phyloP scores from a whole-genome alignment of 495 filamentous ascomycete genomes.

The Penicillium verhagenii region DNA sequence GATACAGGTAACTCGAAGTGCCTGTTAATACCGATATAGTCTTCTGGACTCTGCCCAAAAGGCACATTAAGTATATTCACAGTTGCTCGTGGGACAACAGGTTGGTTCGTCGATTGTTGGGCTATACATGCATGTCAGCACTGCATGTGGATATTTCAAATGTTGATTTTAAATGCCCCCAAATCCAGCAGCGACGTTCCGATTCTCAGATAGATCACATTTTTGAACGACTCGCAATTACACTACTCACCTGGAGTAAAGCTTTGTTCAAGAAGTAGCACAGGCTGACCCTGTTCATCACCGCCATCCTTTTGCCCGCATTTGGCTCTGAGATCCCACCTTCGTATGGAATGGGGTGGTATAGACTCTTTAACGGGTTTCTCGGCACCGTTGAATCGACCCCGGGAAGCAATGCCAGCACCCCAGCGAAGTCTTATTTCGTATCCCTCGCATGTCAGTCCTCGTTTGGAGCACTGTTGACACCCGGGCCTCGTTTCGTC shows the following conservation, averaged over 20 bases:
- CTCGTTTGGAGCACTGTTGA: slow-evolving; percentile 18
- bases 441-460: slow-evolving; percentile 28
- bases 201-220: too few species aligned
- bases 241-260: slow-evolving; percentile 12
- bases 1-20: slow-evolving; percentile 27
- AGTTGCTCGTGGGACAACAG: slow-evolving; percentile 12
- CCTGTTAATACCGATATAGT: slow-evolving; percentile 15
- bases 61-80: slow-evolving; percentile 25
- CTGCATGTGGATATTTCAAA: neutral
- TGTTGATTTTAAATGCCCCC: neutral
- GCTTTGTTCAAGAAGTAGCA: slow-evolving; percentile 7
- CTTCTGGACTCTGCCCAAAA: slow-evolving; percentile 5
- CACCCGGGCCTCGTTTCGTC: slow-evolving; percentile 27
- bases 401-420: slow-evolving; percentile 29
- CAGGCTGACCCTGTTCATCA: slow-evolving; percentile 17
- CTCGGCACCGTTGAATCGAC: slow-evolving; percentile 26
- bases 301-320: slow-evolving; percentile 3
- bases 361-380: slow-evolving; percentile 28
- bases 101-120: neutral
- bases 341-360: slow-evolving; percentile 22
- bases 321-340: slow-evolving; percentile 27
- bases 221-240: too few species aligned
- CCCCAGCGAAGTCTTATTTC: slow-evolving; percentile 32
- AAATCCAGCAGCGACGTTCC: too few species aligned
- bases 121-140: neutral